Evolutionary conservation across 2,329 filamentous ascomycete genomes (phyloP).

Genomic region (Claviceps pazoutovae): DNA sequence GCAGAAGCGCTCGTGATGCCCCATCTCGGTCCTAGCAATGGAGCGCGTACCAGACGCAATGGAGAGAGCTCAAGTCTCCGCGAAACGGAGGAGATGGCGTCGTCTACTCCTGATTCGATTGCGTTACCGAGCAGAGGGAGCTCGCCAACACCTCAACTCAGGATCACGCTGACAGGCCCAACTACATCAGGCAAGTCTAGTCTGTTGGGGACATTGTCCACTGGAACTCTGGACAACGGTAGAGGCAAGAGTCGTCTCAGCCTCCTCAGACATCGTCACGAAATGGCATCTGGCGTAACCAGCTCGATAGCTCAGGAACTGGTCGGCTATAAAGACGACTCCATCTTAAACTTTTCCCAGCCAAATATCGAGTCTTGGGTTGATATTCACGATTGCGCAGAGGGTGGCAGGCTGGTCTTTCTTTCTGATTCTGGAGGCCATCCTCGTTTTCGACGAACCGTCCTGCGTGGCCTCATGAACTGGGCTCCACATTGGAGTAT

Average conservation of each 20-base stretch:
- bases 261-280: constrained; percentile 82
- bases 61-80: background rate
- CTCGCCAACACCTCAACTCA: constrained; percentile 58
- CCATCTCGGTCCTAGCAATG: constrained; percentile 32
- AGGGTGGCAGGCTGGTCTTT: constrained; percentile 65
- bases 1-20: constrained; percentile 83
- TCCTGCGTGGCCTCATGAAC: constrained; percentile 76
- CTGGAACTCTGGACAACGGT: constrained; percentile 80
- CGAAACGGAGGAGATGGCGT: background rate
- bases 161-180: constrained; percentile 76
- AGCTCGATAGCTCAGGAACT: constrained; percentile 92
- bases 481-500: constrained; percentile 94
- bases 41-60: background rate
- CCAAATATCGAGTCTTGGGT: constrained; percentile 86
- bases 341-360: constrained; percentile 70
- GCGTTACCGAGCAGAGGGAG: constrained; percentile 26
- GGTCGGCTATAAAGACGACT: constrained; percentile 57
- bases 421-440: constrained; percentile 87
- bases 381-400: constrained; percentile 73
- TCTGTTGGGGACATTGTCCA: constrained; percentile 74
- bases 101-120: constrained; percentile 5
- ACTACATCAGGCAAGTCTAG: constrained; percentile 90
- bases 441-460: constrained; percentile 77
- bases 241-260: constrained; percentile 79
- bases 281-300: constrained; percentile 81